Conservation (phyloP, 1,284 basidiomycete species). For the Cryptococcus sp. region DNA sequence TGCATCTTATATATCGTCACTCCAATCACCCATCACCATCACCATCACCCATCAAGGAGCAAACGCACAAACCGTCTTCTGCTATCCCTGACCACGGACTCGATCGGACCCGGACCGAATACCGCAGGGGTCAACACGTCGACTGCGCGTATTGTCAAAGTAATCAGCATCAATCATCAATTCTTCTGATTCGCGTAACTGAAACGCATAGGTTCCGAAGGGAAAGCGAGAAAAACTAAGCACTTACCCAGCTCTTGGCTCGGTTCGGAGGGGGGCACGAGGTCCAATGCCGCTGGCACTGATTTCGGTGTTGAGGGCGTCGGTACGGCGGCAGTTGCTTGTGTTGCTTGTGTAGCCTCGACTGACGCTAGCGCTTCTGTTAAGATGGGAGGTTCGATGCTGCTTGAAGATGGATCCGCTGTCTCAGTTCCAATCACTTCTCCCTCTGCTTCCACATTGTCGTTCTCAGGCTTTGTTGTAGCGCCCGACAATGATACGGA, state of each 20-base stretch:
- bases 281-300: background rate
- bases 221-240: background rate
- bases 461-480: background rate
- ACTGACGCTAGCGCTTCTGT: too few species aligned
- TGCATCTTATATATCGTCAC: too few species aligned
- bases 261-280: background rate
- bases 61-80: conserved; percentile 18
- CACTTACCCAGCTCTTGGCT: conserved; percentile 8
- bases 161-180: background rate
- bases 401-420: background rate
- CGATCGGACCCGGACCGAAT: conserved; percentile 8
- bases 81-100: conserved; percentile 1
- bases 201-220: background rate
- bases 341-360: too few species aligned
- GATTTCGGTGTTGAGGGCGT: conserved; percentile 1
- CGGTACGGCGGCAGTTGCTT: too few species aligned
- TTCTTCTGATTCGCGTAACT: too few species aligned
- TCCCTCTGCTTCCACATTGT: background rate
- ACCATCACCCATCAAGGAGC: conserved; percentile 13
- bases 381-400: too few species aligned
- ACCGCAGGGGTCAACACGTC: conserved; percentile 16
- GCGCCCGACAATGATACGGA: background rate
- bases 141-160: conserved; percentile 1
- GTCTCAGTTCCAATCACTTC: background rate
- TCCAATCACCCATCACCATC: too few species aligned